These are phyloP conservation scores for Pythium sp. DNA, from an alignment of 352 stramenopile species.

Conservation along the genomic window DNA sequence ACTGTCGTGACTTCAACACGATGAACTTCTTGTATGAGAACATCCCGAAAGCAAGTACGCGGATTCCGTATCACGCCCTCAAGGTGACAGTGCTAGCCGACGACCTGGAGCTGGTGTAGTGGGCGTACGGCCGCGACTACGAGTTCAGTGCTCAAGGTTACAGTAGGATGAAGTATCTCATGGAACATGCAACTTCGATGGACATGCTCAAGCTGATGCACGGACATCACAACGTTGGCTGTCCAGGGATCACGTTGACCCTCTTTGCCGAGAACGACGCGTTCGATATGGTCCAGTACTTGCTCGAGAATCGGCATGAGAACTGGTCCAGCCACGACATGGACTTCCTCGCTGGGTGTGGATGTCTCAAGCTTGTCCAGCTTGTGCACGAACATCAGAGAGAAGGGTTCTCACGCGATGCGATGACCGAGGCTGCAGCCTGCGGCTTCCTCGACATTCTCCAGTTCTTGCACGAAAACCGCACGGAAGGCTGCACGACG, in stretches of 20 bases:
- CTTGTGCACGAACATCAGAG: neutral
- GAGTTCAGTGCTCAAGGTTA: neutral
- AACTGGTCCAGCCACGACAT: neutral
- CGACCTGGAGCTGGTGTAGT: constrained; percentile 2
- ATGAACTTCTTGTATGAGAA: neutral
- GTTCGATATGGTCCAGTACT: constrained; percentile 3
- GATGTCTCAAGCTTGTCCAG: neutral
- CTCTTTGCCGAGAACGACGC: neutral
- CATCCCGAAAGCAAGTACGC: no score
- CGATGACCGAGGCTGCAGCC: neutral
- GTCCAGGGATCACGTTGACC: neutral
- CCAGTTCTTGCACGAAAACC: neutral
- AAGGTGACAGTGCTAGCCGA: neutral
- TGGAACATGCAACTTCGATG: no score
- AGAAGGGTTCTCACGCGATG: neutral
- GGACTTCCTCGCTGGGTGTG: neutral
- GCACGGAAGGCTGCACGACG: neutral
- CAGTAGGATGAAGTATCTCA: no score
- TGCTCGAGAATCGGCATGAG: neutral
- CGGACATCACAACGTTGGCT: no score
- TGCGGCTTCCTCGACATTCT: neutral
- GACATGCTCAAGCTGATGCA: neutral
- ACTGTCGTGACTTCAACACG: neutral
- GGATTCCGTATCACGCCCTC: no score
- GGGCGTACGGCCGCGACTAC: constrained; percentile 4